Base-by-base conservation (phyloP, 768 basidiomycete species). In the Gelatoporia subvermispora region DNA sequence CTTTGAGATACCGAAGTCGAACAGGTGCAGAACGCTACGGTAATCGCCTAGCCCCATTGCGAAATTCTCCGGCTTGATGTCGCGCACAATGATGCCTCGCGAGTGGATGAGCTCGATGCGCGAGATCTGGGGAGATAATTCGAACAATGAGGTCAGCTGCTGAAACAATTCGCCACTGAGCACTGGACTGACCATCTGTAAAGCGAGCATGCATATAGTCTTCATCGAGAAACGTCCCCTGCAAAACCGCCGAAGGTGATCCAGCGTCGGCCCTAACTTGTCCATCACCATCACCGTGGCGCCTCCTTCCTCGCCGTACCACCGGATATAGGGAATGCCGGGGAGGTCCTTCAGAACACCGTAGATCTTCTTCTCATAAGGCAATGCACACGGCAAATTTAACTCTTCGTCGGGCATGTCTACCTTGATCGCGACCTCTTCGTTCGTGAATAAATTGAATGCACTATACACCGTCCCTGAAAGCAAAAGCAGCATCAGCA, bases 1-100 rank as follows among this genome's bases (percentile, higher is more conserved):
- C 39, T 50, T 49, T 4, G 56, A 38, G 4, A 51, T 36, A 5
- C 58, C 60, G 28, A 63, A 50, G 43, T 63, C 59, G 36, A 63
- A 44, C 10, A 60, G 20, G 28, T 60, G 48, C 5, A 61, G 36
- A 20, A 41, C 25, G 10, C 48, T 36, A 11, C 35, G n/a, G 4
- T 45, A 24, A 5, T 34, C 24, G 8, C 37, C 39, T 1, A 25
- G 2, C 23, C 60, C 62, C 38, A 61, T 49, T 15, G 51, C 47
- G 17, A 57, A 51, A 41, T 60, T 62, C n/a, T 53, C 47, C 7
- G 61, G 61, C 39, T 62, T 60, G 41, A 63, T 28, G 40, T 64
- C 60, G 10, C 62, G 50, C 15, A 21, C 16, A 16, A 64, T 36
- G 10, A 61, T 8, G 3, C 57, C 54, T 7, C 53, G 43, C 5